Percentiles rank a stretch among this genome's conserved stretches.
Evolutionary conservation across 371 early-diverging fungal genomes (phyloP).

Genomic region (Aphelidium insulamus): DNA sequence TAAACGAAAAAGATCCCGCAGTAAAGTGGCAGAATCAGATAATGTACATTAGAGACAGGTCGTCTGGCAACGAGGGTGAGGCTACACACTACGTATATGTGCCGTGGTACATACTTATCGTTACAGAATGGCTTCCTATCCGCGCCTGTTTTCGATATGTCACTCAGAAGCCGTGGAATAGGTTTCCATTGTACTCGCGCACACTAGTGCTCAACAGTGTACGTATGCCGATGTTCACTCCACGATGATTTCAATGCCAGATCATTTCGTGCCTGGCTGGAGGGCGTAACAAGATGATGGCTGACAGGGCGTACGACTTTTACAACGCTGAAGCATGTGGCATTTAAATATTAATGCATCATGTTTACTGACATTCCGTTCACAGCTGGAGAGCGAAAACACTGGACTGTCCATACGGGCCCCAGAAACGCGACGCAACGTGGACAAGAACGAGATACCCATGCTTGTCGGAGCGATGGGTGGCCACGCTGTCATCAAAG

Average conservation of each 20-base stretch:
- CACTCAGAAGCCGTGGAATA: conserved; percentile 81
- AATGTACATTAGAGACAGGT: conserved; percentile 44
- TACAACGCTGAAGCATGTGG: conserved; percentile 70
- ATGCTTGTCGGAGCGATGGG: conserved; percentile 70
- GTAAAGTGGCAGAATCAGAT: conserved; percentile 61
- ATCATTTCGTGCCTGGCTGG: conserved; percentile 77
- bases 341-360: no score
- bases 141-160: conserved; percentile 80
- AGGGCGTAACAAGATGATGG: conserved; percentile 89
- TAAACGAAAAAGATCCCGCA: conserved; percentile 40
- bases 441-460: conserved; percentile 63
- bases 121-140: conserved; percentile 65
- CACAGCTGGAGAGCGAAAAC: conserved; percentile 24
- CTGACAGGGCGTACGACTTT: conserved; percentile 77
- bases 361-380: no score
- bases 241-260: conserved; percentile 7
- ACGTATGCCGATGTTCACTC: background rate
- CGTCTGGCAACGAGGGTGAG: background rate
- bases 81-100: background rate
- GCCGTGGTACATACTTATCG: no score
- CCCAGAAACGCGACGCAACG: conserved; percentile 76
- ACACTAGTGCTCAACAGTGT: conserved; percentile 63
- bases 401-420: conserved; percentile 52
- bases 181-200: conserved; percentile 55
- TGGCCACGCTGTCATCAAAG: conserved; percentile 75